Evolutionary conservation across 345 rosid species (phyloP).

Genomic region (Psidium guajava): DNA sequence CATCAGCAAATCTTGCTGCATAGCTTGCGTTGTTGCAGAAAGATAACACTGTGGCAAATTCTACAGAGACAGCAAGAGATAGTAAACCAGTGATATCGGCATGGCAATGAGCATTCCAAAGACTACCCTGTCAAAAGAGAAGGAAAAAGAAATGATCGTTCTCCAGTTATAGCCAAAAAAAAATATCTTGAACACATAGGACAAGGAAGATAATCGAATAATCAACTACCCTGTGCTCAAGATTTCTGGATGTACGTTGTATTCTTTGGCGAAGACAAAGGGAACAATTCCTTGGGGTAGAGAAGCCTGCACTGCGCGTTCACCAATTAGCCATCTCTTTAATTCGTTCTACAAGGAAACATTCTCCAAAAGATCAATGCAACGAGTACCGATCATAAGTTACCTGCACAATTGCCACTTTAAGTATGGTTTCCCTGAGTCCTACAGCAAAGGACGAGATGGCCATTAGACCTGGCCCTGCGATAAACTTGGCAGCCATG

Average conservation of each 20-base stretch:
- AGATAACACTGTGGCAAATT: not conserved
- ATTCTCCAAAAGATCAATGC: not conserved
- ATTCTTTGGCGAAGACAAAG: conserved; percentile 85
- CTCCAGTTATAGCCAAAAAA: not conserved
- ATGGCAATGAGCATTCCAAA: conserved; percentile 76
- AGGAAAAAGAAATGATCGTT: not conserved
- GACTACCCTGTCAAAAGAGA: conserved; percentile 42
- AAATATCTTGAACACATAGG: not conserved
- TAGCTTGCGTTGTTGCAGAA: not conserved
- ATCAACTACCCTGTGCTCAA: conserved; percentile 59
- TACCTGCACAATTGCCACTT: conserved; percentile 69
- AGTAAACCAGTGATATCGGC: conserved; percentile 67
- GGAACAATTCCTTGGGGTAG: conserved; percentile 90
- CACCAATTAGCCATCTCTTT: not conserved
- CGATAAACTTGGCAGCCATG: conserved; percentile 36
- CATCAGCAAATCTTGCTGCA: not conserved
- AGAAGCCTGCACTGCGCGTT: conserved; percentile 50
- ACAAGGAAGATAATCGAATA: not conserved
- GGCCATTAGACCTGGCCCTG: conserved; percentile 71
- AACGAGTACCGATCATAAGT: not conserved
- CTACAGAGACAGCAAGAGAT: conserved; percentile 55
- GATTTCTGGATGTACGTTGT: conserved; percentile 65
- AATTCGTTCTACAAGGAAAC: not conserved
- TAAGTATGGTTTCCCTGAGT: conserved; percentile 34
- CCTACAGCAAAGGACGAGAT: conserved; percentile 40